Evolutionary conservation across 257 asterid genomes (phyloP), one percentile per base, ranked within the genome.

Genomic region (Nicotiana attenuata): DNA sequence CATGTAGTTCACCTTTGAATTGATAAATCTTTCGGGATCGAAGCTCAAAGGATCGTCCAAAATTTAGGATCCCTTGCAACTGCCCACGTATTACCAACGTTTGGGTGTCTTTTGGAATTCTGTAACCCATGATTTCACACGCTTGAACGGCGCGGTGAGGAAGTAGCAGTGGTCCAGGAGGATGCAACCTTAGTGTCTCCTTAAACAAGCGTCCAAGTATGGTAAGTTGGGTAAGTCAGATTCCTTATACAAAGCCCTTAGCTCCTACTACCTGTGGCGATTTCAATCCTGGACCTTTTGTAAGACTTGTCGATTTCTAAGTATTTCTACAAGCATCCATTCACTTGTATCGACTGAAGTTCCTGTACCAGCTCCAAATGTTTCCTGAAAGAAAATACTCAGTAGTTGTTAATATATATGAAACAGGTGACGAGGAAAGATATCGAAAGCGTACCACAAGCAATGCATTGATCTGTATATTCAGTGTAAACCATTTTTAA

Each of bases 271-370:
- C 87, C 84, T 82, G 85, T 24, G n/a, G 22, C 29, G 90, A 87
- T 88, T 59, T 64, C 17, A n/a, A 14, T 29, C 16, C 7, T 19
- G 6, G 14, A 26, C 0, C 26, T 13, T 52, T 13, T 63, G 13
- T 1, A 64, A 11, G 10, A 41, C 69, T 10, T 81, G 84, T 9
- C 92, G 93, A 83, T 91, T 87, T 69, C 77, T 82, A 3, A 92
- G 90, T 8, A 92, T 91, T 89, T 92, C 95, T 7, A 84, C 90
- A 88, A 92, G 86, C 2, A 89, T 92, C 95, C 97, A 92, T 31
- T 92, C 93, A 3, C 56, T 81, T 19, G 81, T 82, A 87, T 91
- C 82, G 83, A 89, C 91, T 22, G 93, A 90, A 15, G 95, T 90
- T 67, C 91, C 93, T 66, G 93, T 81, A 17, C 95, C 95, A 13